phyloP scores from a whole-genome alignment of 1,139 yeast species.

The Pichia sp. region DNA sequence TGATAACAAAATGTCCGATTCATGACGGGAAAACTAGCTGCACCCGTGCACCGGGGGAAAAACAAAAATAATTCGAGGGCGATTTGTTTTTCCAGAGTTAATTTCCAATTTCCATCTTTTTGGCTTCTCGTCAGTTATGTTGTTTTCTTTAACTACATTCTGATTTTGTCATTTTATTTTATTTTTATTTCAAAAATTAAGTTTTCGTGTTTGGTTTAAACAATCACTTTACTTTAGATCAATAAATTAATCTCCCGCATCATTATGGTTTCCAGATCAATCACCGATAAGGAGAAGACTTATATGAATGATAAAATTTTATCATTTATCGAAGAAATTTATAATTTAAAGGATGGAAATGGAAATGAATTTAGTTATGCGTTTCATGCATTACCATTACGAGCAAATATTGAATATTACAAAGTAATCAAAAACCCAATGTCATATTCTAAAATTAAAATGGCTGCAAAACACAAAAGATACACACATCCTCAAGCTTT shows the following conservation, averaged over 20 bases:
- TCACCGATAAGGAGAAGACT: slow-evolving; percentile 20
- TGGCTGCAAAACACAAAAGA: slow-evolving; percentile 39
- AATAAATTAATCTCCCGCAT: neutral
- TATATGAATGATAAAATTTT: slow-evolving; percentile 17
- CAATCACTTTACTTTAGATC: neutral
- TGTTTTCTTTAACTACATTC: neutral
- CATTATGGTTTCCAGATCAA: slow-evolving; percentile 1
- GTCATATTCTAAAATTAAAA: slow-evolving; percentile 39
- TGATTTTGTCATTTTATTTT: neutral
- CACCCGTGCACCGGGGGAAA: neutral
- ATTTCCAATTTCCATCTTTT: neutral
- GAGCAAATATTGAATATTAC: slow-evolving; percentile 39
- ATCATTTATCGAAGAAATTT: slow-evolving; percentile 18
- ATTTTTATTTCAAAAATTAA: neutral
- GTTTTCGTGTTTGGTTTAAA: neutral
- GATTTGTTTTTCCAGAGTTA: neutral
- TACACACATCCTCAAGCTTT: slow-evolving; percentile 63
- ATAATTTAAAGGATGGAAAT: slow-evolving; percentile 20
- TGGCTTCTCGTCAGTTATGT: neutral
- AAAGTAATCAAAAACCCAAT: slow-evolving; percentile 41
- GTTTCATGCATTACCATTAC: slow-evolving; percentile 41
- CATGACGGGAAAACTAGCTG: neutral
- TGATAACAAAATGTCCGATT: neutral
- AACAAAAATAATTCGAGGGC: neutral
- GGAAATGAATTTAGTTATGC: slow-evolving; percentile 33